phyloP scores from a whole-genome alignment of 257 asterid genomes.

The Vinca minor region DNA sequence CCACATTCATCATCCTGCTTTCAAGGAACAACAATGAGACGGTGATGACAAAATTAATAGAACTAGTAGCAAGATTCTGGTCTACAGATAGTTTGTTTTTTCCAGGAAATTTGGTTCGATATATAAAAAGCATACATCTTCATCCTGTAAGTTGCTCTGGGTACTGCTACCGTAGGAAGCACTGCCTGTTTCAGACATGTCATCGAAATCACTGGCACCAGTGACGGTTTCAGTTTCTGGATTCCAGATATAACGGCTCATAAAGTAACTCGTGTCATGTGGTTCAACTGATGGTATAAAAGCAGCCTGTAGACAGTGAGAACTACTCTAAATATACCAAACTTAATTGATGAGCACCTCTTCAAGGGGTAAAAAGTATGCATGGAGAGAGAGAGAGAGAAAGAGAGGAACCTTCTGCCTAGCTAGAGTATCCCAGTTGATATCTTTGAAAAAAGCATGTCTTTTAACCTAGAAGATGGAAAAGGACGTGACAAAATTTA shows the following conservation, averaged over 20 bases:
- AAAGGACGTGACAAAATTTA: conserved; percentile 14
- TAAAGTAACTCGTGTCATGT: conserved; percentile 91
- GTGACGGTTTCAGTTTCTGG: conserved; percentile 64
- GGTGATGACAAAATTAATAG: conserved; percentile 9
- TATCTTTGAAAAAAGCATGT: conserved; percentile 64
- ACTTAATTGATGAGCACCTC: neutral
- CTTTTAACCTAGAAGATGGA: conserved; percentile 56
- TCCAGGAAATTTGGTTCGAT: no score
- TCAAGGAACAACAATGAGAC: conserved; percentile 16
- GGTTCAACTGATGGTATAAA: conserved; percentile 79
- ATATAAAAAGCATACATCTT: conserved; percentile 46
- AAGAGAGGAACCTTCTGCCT: conserved; percentile 73
- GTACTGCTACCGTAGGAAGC: conserved; percentile 73
- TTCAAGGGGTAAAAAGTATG: neutral
- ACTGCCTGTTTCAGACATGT: conserved; percentile 60
- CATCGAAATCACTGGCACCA: conserved; percentile 78
- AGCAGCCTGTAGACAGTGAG: conserved; percentile 61
- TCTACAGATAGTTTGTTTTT: no score
- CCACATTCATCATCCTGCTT: conserved; percentile 84
- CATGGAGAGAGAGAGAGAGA: conserved; percentile 10
- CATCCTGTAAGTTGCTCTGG: conserved; percentile 61
- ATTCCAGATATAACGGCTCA: conserved; percentile 96
- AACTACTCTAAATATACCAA: conserved; percentile 2
- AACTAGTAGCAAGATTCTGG: no score
- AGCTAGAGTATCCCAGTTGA: conserved; percentile 85